Percentiles rank a stretch among this genome's conserved stretches.
Evolutionary conservation across 805 yeast species (phyloP).

Genomic region (Candida hungchunana): DNA sequence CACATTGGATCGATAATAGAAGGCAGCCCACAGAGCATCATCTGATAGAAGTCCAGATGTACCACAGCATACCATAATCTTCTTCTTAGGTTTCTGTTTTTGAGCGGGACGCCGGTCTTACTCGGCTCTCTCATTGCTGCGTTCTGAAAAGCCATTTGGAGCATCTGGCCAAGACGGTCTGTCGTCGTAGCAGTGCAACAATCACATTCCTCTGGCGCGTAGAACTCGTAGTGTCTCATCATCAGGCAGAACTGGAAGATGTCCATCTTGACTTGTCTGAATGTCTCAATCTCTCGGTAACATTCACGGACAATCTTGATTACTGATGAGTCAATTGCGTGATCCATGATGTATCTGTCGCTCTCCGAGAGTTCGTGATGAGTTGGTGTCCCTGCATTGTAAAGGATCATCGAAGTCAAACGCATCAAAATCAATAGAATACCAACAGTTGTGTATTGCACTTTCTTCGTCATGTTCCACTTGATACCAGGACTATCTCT

Average conservation of each 20-base stretch:
- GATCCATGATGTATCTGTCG: slow-evolving; percentile 18
- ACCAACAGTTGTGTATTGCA: slow-evolving; percentile 21
- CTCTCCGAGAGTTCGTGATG: slow-evolving; percentile 3
- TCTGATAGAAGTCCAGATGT: slow-evolving; percentile 19
- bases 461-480: slow-evolving; percentile 16
- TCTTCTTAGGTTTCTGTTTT: slow-evolving; percentile 18
- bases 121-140: slow-evolving; percentile 25
- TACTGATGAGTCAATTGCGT: slow-evolving; percentile 14
- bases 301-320: slow-evolving; percentile 14
- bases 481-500: slow-evolving; percentile 4
- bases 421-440: slow-evolving; percentile 22
- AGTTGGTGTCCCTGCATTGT: slow-evolving; percentile 19
- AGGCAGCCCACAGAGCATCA: slow-evolving; percentile 21
- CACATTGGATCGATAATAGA: slow-evolving; percentile 19
- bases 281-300: slow-evolving; percentile 13
- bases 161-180: slow-evolving; percentile 19
- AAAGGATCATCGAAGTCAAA: slow-evolving; percentile 19
- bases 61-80: slow-evolving; percentile 24
- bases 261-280: slow-evolving; percentile 14
- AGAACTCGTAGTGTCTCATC: slow-evolving; percentile 14
- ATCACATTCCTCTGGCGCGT: slow-evolving; percentile 25
- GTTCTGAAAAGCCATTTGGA: slow-evolving; percentile 21
- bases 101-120: slow-evolving; percentile 9
- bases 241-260: slow-evolving; percentile 21
- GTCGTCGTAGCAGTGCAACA: slow-evolving; percentile 19